phyloP scores from a whole-genome alignment of 2,329 filamentous ascomycete genomes.

The Byssothecium circinans region DNA sequence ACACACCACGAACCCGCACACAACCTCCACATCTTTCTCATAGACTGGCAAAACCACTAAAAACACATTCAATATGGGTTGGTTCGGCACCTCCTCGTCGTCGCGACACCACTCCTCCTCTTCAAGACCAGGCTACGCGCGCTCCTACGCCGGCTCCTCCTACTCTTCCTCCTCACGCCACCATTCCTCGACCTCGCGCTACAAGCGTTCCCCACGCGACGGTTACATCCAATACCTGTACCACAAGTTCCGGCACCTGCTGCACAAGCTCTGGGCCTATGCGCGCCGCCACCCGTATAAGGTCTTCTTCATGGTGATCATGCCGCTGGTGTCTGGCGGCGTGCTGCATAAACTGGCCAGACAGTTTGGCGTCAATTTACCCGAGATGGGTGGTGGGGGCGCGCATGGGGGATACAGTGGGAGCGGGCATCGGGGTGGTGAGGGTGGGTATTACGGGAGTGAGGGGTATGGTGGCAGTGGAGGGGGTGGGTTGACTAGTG shows the following conservation, averaged over 20 bases:
- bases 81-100: slow-evolving; percentile 35
- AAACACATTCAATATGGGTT: slow-evolving; percentile 31
- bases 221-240: slow-evolving; percentile 76
- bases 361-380: slow-evolving; percentile 77
- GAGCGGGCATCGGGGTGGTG: slow-evolving; percentile 17
- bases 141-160: slow-evolving; percentile 36
- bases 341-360: slow-evolving; percentile 75
- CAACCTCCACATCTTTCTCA: no score
- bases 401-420: slow-evolving; percentile 17
- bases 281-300: slow-evolving; percentile 82
- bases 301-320: slow-evolving; percentile 84
- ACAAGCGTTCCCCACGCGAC: slow-evolving; percentile 73
- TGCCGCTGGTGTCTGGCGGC: slow-evolving; percentile 85
- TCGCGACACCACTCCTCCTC: slow-evolving; percentile 28
- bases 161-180: slow-evolving; percentile 35
- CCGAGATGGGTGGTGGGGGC: slow-evolving; percentile 49
- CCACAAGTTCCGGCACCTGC: slow-evolving; percentile 73
- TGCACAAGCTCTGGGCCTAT: slow-evolving; percentile 80
- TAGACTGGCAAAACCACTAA: not conserved
- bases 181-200: slow-evolving; percentile 68
- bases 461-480: slow-evolving; percentile 45
- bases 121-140: no score
- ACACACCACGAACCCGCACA: no score
- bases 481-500: slow-evolving; percentile 24
- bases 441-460: slow-evolving; percentile 50